phyloP scores from a whole-genome alignment of 2,329 filamentous ascomycete genomes.

The Beauveria medogensis region DNA sequence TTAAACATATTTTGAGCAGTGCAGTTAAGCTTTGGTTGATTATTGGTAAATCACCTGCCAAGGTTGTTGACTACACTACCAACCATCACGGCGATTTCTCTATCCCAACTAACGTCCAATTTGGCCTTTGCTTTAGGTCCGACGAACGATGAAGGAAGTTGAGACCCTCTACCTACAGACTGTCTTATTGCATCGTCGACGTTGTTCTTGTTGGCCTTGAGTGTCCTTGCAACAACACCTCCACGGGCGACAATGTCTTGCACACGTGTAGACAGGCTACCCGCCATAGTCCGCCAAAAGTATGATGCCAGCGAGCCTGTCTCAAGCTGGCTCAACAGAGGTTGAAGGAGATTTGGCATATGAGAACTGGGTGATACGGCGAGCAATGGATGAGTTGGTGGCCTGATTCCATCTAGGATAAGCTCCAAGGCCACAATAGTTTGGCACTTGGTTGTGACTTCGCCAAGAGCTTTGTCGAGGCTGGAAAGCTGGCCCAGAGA shows the following conservation, averaged over 20 bases:
- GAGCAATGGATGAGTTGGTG: constrained; percentile 62
- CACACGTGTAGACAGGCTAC: constrained; percentile 65
- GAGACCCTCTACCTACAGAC: constrained; percentile 72
- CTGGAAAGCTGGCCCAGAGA: constrained; percentile 73
- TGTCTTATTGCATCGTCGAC: constrained; percentile 73
- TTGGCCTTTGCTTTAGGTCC: constrained; percentile 36
- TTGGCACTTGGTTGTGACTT: constrained; percentile 78
- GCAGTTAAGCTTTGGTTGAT: neutral
- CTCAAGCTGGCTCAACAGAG: constrained; percentile 70
- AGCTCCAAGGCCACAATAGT: constrained; percentile 83
- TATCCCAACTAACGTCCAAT: constrained; percentile 61
- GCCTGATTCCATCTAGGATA: constrained; percentile 60
- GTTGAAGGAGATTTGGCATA: constrained; percentile 54
- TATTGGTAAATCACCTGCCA: constrained; percentile 24
- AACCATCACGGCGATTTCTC: constrained; percentile 92
- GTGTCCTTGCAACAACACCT: constrained; percentile 72
- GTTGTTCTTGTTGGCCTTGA: constrained; percentile 65
- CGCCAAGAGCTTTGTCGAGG: constrained; percentile 71
- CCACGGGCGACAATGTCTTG: constrained; percentile 78
- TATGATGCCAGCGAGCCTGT: constrained; percentile 81
- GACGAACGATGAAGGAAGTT: constrained; percentile 50
- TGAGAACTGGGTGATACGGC: constrained; percentile 25
- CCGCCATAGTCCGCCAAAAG: constrained; percentile 87
- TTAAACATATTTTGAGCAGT: neutral
- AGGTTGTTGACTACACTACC: constrained; percentile 63